Percentiles rank a stretch among this genome's conserved stretches.
phyloP scores from a whole-genome alignment of 257 asterid species.

The Rauvolfia tetraphylla region DNA sequence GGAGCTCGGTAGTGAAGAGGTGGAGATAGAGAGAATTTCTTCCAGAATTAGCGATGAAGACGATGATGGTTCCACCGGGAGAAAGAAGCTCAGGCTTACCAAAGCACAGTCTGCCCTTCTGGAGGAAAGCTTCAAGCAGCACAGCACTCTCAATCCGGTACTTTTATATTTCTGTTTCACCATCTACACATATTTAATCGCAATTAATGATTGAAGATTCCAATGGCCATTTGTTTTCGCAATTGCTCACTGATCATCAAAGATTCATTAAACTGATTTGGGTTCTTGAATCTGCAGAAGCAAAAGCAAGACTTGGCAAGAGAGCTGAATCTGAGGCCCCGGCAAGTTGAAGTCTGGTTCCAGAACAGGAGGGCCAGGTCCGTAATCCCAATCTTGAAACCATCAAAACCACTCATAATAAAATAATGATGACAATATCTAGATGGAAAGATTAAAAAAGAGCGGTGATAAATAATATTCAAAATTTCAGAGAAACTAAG shows the following conservation, averaged over 20 bases:
- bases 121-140: slow-evolving; percentile 56
- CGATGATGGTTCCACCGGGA: slow-evolving; percentile 45
- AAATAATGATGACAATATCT: not conserved
- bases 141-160: slow-evolving; percentile 69
- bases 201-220: not conserved
- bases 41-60: slow-evolving; percentile 60
- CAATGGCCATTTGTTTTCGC: not conserved
- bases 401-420: not conserved
- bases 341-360: slow-evolving; percentile 87
- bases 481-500: not conserved
- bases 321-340: slow-evolving; percentile 63
- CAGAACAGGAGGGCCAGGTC: slow-evolving; percentile 87
- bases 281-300: slow-evolving; percentile 38
- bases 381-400: not conserved
- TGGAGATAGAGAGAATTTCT: slow-evolving; percentile 50
- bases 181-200: not conserved
- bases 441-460: not conserved
- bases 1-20: slow-evolving; percentile 48
- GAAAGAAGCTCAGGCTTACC: slow-evolving; percentile 60
- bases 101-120: slow-evolving; percentile 60
- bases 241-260: not conserved
- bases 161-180: not conserved
- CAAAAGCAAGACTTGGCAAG: slow-evolving; percentile 67
- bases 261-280: not conserved
- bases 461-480: slow-evolving; percentile 2